Conservation (phyloP, 1,139 yeast genomes). For the Pichia sp. region DNA sequence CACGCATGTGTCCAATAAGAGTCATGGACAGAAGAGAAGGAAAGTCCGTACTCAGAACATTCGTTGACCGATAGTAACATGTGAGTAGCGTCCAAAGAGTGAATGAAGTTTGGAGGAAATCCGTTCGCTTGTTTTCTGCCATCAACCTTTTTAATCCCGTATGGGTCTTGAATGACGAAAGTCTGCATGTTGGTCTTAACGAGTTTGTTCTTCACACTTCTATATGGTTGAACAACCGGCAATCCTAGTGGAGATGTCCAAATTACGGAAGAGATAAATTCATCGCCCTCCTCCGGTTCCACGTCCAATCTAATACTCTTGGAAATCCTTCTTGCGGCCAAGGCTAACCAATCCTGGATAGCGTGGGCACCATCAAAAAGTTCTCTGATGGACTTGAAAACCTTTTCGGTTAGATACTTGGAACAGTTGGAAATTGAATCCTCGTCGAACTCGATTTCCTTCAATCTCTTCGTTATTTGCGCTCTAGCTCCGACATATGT, state of each 20-base stretch:
- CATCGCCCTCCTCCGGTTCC: constrained; percentile 36
- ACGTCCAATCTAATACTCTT: constrained; percentile 68
- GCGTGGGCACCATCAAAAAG: constrained; percentile 88
- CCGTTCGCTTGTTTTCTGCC: constrained; percentile 87
- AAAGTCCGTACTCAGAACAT: constrained; percentile 58
- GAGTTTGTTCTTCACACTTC: constrained; percentile 56
- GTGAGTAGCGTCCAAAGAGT: constrained; percentile 94
- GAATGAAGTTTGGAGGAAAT: constrained; percentile 94
- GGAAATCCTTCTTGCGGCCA: constrained; percentile 74
- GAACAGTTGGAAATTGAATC: constrained; percentile 35
- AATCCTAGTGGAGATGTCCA: constrained; percentile 97
- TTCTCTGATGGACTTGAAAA: constrained; percentile 77
- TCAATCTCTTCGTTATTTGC: constrained; percentile 68
- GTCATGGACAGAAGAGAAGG: constrained; percentile 97
- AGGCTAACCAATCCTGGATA: constrained; percentile 95
- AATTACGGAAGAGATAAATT: constrained; percentile 78
- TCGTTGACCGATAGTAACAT: constrained; percentile 85
- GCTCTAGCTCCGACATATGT: constrained; percentile 90
- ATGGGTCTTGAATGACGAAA: constrained; percentile 76
- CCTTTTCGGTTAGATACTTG: constrained; percentile 67
- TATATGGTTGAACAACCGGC: constrained; percentile 94
- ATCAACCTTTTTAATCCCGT: constrained; percentile 74
- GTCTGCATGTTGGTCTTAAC: constrained; percentile 78
- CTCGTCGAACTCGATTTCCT: constrained; percentile 36
- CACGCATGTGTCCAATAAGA: constrained; percentile 98